Evolutionary conservation across 2,329 filamentous ascomycete species (phyloP).

Genomic region (Leptographium lundbergii): DNA sequence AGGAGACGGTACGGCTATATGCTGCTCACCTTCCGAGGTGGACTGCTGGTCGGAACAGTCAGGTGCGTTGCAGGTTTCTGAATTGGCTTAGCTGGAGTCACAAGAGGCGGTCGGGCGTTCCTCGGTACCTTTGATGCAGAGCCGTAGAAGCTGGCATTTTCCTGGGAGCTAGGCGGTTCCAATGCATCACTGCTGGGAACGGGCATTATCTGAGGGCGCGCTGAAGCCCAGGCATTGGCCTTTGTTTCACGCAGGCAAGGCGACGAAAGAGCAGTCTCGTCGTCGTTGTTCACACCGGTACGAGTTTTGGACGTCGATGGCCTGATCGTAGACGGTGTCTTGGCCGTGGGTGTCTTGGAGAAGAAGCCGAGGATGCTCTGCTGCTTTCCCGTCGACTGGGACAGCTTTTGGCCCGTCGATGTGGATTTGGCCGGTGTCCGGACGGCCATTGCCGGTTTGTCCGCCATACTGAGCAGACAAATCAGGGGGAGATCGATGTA

Average conservation of each 20-base stretch:
- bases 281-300: constrained; percentile 13
- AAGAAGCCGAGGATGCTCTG: constrained; percentile 76
- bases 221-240: constrained; percentile 27
- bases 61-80: constrained; percentile 29
- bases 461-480: constrained; percentile 14
- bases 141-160: constrained; percentile 42
- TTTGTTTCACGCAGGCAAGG: constrained; percentile 35
- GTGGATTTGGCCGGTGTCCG: constrained; percentile 24
- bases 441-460: constrained; percentile 15
- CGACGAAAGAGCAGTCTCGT: constrained; percentile 14
- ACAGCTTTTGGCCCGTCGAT: constrained; percentile 32
- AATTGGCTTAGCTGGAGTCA: constrained; percentile 28
- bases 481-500: not conserved
- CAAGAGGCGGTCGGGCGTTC: constrained; percentile 31
- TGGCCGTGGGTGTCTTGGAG: constrained; percentile 38
- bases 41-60: constrained; percentile 48
- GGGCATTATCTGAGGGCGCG: constrained; percentile 46
- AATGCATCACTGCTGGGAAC: constrained; percentile 68
- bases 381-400: constrained; percentile 39
- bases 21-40: constrained; percentile 58
- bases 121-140: constrained; percentile 32
- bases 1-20: not conserved
- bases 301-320: constrained; percentile 12
- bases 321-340: constrained; percentile 13
- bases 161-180: constrained; percentile 55